A percentile compares a stretch with the other conserved stretches of the same genome.
Evolutionary conservation across 345 rosid species (phyloP).

Genomic region (Zanthoxylum bungeanum): DNA sequence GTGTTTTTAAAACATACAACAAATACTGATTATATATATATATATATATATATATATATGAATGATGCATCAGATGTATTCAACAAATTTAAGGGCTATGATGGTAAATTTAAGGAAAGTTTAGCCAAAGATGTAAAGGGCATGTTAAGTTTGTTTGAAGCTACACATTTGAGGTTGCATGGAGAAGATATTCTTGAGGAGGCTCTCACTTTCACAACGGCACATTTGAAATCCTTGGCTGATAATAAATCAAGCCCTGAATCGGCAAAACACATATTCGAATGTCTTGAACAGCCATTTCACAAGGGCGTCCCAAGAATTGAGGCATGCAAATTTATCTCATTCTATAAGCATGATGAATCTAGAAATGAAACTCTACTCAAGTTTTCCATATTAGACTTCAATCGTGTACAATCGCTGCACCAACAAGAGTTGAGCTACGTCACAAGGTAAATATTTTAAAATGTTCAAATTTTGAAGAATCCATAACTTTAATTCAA

Average conservation of each 20-base stretch:
- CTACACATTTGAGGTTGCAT: not conserved
- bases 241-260: not conserved
- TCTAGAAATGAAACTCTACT: not conserved
- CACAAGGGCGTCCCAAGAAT: not conserved
- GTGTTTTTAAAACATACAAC: too few species aligned
- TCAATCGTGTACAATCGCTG: not conserved
- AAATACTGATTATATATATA: too few species aligned
- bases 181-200: conserved; percentile 15
- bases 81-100: not conserved
- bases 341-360: not conserved
- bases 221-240: not conserved
- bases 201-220: conserved; percentile 11
- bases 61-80: not conserved
- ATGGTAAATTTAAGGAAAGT: conserved; percentile 9
- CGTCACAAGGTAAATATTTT: not conserved
- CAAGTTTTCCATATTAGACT: not conserved
- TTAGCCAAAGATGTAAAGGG: not conserved
- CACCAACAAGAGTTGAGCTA: conserved; percentile 11
- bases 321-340: not conserved
- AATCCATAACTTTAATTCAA: too few species aligned
- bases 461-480: too few species aligned
- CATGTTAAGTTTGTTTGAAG: conserved; percentile 19
- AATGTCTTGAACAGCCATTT: not conserved
- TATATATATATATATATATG: too few species aligned
- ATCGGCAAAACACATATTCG: not conserved